Conservation (phyloP, 2,329 filamentous ascomycete species). For the Penicillium sp. region DNA sequence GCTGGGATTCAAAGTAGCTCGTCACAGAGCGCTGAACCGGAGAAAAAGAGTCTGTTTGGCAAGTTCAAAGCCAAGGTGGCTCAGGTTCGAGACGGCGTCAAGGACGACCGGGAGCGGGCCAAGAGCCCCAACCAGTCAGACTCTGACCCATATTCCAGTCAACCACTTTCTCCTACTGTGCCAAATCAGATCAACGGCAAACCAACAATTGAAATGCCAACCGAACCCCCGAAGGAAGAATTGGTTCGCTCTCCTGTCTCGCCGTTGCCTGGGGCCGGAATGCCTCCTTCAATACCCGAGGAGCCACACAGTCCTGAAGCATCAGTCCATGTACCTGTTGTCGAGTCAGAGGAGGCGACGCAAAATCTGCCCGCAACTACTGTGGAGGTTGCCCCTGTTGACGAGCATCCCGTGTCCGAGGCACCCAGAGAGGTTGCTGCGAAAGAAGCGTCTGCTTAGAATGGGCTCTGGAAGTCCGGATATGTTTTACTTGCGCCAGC, state of each 20-base stretch:
- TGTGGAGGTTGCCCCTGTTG: not conserved
- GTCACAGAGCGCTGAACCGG: conserved; percentile 38
- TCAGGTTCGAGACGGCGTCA: conserved; percentile 53
- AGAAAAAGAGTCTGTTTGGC: conserved; percentile 61
- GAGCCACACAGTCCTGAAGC: conserved; percentile 32
- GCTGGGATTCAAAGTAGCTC: conserved; percentile 37
- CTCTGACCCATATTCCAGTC: conserved; percentile 33
- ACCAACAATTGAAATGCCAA: conserved; percentile 24
- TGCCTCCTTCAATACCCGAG: conserved; percentile 35
- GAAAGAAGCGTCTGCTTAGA: conserved; percentile 8
- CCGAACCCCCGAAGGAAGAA: conserved; percentile 23
- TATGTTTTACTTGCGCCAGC: not conserved
- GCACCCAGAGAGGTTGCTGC: not conserved
- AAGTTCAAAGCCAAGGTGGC: conserved; percentile 65
- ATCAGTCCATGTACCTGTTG: conserved; percentile 8
- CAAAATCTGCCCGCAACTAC: not conserved
- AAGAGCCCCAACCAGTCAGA: conserved; percentile 50
- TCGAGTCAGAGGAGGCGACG: conserved; percentile 3
- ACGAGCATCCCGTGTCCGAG: not conserved
- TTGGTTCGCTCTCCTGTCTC: conserved; percentile 27
- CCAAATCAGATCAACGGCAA: conserved; percentile 21
- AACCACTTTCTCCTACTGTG: conserved; percentile 36
- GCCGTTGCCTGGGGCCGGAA: conserved; percentile 29
- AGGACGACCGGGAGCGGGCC: conserved; percentile 53
- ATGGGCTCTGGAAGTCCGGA: not conserved